Evolutionary conservation across 306 rosid species (phyloP).

Genomic region (Glycine latifolia): DNA sequence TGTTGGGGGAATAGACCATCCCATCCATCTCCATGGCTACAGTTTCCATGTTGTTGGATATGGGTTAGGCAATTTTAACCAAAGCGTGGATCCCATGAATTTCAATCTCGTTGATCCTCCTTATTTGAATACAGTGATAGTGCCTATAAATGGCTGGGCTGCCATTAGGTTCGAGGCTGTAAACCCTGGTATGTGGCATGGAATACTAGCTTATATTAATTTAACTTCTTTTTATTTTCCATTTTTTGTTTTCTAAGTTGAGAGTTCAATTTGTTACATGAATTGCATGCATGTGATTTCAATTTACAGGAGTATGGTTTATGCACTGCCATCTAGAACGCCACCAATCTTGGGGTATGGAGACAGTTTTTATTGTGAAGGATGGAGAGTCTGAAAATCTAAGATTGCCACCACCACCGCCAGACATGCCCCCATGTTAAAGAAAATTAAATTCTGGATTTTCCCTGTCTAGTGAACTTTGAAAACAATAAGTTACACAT

Average conservation of each 20-base stretch:
- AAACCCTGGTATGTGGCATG: constrained; percentile 61
- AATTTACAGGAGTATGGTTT: constrained; percentile 66
- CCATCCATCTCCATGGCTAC: constrained; percentile 67
- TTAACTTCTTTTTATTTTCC: no score
- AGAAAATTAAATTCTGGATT: neutral
- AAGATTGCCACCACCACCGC: constrained; percentile 56
- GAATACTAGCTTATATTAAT: neutral
- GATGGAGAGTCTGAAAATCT: constrained; percentile 48
- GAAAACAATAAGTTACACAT: neutral
- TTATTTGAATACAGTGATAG: constrained; percentile 51
- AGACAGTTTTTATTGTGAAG: constrained; percentile 63
- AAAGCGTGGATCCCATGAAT: constrained; percentile 45
- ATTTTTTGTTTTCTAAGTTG: neutral
- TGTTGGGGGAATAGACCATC: constrained; percentile 57
- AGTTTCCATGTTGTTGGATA: constrained; percentile 62
- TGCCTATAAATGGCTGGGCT: constrained; percentile 66
- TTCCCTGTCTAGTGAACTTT: neutral
- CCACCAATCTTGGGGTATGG: constrained; percentile 72
- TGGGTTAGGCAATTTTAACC: constrained; percentile 67
- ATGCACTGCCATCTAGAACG: constrained; percentile 71
- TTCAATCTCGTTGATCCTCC: constrained; percentile 75
- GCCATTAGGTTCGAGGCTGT: constrained; percentile 47
- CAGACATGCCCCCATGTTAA: constrained; percentile 69
- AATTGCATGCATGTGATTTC: neutral
- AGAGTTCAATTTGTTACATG: neutral